Evolutionary conservation across 2,329 filamentous ascomycete species (phyloP), one percentile per base, ranked within the genome.

Genomic region (Hypoxylon sp.): DNA sequence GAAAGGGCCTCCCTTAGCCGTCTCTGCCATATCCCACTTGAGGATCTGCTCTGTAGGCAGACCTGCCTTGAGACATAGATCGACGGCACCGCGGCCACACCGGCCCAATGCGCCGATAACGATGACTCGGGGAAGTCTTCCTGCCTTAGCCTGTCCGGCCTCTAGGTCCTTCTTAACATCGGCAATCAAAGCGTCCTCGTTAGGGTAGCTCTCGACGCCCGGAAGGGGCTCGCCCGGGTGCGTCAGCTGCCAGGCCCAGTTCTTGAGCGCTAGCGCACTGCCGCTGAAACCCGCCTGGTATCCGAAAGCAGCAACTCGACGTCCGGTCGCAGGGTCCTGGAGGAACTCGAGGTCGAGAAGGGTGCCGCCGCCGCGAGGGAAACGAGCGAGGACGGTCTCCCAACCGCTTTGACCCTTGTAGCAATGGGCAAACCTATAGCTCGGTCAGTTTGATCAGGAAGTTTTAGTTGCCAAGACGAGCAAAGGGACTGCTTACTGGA

Each of bases 301-400:
- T 13, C 91, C 87, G 74, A 94, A 93, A 0, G 90, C 90, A 8
- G 91, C 90, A 1, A 94, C 90, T 68, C 92, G 84, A 51, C 92
- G 85, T 39, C 92, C 92, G 31, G 83, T 85, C 71, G 90, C 87
- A 3, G 72, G 71, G 73, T 97, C 91, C 42, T 88, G 87, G 39
- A 98, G 85, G 79, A 97, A 98, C 79, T 97, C 94, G 39, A 98
- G 87, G 76, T 98, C 94, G 66, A 94, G 88, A 13, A 98, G 88
- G 0, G 88, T 91, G 73, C 93, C 93, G 60, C 90, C 89, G 64
- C 93, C 94, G 24, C 89, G 87, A 29, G 92, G 87, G 80, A 94
- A 98, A 62, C 94, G 87, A 63, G 89, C 86, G n/a, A 97, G 88
- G 5, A 94, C 92, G 46, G 88, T 86, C 64, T 93, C 88, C 93